Base-by-base conservation (phyloP, 306 rosid species). In the Purshia tridentata region DNA sequence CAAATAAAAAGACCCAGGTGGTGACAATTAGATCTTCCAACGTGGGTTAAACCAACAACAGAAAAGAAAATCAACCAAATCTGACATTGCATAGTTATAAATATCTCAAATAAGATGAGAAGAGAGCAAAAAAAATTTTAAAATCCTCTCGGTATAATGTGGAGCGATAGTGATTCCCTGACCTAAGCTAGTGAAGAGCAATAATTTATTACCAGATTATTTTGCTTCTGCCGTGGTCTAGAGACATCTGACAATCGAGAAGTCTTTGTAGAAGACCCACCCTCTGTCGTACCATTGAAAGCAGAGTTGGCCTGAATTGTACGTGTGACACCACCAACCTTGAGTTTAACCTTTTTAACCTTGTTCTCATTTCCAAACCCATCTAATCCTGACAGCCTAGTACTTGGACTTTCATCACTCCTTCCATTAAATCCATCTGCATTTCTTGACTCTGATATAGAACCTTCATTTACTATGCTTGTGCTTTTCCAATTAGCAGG, bases 341-440 rank as follows among this genome's bases (percentile, higher is more conserved):
- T 94, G 68, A 94, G 97, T 78, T 89, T 94, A 66, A 91, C 90
- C 83, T 88, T 94, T 74, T 91, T 94, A 69, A 91, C 89, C 86
- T 77, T 87, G 67, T 48, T 89, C 51, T 91, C 91, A 49, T 79
- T 88, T 80, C 86, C 91, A 57, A 80, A 78, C 63, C 88, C 92
- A 77, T 89, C 92, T 47, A 72, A 83, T 76, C 87, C 91, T 46
- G 74, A 78, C 80, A 83, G 84, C 78, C 88, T 87, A 73, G 80
- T 77, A 72, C 82, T 85, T 53, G 48, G 46, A 75, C 84, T 74
- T 72, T 88, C 97, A 11, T 78, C 72, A 83, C 85, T 83, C 70
- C 79, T 77, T 47, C 87, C 92, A 84, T 87, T 78, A 68, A 73
- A 72, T 15, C 74, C 53, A 51, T 84, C 96, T 12, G 72, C 82